A percentile compares a stretch with the other conserved stretches of the same genome.
phyloP scores from a whole-genome alignment of 129 eudicot genomes.

The Flaveria bidentis region DNA sequence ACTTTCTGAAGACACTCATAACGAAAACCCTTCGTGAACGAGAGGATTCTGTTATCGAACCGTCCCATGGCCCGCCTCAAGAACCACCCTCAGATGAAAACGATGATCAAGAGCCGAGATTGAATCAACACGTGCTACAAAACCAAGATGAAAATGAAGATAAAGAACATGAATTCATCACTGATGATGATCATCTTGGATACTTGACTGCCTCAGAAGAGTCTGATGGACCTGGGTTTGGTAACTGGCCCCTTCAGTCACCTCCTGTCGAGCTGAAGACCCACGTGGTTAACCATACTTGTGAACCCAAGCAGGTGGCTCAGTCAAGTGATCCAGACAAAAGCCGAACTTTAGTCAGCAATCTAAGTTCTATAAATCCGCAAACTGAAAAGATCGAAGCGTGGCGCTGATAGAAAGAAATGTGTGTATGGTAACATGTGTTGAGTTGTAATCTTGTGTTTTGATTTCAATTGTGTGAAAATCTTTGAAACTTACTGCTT shows the following conservation, averaged over 20 bases:
- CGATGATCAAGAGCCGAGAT: slow-evolving; percentile 47
- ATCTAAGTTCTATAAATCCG: slow-evolving; percentile 49
- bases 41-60: slow-evolving; percentile 49
- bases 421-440: slow-evolving; percentile 17
- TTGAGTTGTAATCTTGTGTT: slow-evolving; percentile 1
- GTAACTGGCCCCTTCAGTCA: slow-evolving; percentile 34
- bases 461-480: slow-evolving; percentile 21
- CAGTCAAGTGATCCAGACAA: slow-evolving; percentile 28
- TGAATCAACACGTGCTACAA: slow-evolving; percentile 26
- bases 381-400: slow-evolving; percentile 62
- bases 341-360: slow-evolving; percentile 36
- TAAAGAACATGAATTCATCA: slow-evolving; percentile 11
- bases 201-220: slow-evolving; percentile 44
- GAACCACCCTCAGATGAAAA: slow-evolving; percentile 52
- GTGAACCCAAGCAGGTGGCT: slow-evolving; percentile 18
- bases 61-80: slow-evolving; percentile 35
- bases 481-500: slow-evolving; percentile 5
- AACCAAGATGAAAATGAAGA: slow-evolving; percentile 26
- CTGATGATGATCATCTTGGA: slow-evolving; percentile 43
- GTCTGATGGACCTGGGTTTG: slow-evolving; percentile 39
- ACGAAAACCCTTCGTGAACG: slow-evolving; percentile 59
- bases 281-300: slow-evolving; percentile 11
- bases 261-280: slow-evolving; percentile 26
- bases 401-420: slow-evolving; percentile 47
- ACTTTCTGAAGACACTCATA: slow-evolving; percentile 82